phyloP scores from a whole-genome alignment of 1,284 basidiomycete genomes.

The Microbotryum lychnidis-dioicae region DNA sequence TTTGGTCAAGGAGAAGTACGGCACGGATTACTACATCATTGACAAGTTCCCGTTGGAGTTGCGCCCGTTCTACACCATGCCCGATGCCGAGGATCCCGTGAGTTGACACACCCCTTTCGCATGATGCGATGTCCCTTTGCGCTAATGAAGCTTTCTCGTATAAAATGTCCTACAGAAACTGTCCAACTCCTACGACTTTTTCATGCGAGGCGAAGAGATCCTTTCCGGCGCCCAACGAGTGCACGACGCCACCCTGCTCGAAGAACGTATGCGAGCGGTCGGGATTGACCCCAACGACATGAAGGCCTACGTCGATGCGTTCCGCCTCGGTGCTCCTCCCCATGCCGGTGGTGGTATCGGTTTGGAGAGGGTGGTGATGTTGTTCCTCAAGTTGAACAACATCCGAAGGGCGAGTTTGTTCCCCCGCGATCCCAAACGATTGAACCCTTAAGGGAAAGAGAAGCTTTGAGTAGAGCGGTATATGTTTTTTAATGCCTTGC shows the following conservation, averaged over 20 bases:
- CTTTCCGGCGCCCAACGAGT: slow-evolving; percentile 84
- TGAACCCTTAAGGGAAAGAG: slow-evolving; percentile 31
- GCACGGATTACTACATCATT: slow-evolving; percentile 95
- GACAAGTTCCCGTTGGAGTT: slow-evolving; percentile 92
- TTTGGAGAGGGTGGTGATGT: slow-evolving; percentile 36
- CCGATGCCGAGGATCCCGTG: slow-evolving; percentile 77
- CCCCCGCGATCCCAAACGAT: slow-evolving; percentile 48
- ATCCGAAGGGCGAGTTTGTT: slow-evolving; percentile 89
- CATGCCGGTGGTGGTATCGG: slow-evolving; percentile 53
- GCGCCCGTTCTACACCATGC: slow-evolving; percentile 98
- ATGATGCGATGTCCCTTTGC: background rate
- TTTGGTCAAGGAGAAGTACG: slow-evolving; percentile 82
- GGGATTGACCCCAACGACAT: slow-evolving; percentile 51
- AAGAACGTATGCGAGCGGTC: slow-evolving; percentile 36
- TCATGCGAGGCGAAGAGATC: slow-evolving; percentile 99
- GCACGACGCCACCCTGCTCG: slow-evolving; percentile 77
- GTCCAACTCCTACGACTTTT: slow-evolving; percentile 99
- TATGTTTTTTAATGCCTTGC: background rate
- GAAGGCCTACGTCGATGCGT: slow-evolving; percentile 78
- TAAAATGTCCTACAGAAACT: slow-evolving; percentile 51
- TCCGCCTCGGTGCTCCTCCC: slow-evolving; percentile 86
- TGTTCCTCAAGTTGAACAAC: slow-evolving; percentile 81
- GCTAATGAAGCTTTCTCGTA: background rate
- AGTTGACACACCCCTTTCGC: slow-evolving; percentile 35
- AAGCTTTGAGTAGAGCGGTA: background rate